phyloP scores from a whole-genome alignment of 768 basidiomycete species.

The Candolleomyces aberdarensis region DNA sequence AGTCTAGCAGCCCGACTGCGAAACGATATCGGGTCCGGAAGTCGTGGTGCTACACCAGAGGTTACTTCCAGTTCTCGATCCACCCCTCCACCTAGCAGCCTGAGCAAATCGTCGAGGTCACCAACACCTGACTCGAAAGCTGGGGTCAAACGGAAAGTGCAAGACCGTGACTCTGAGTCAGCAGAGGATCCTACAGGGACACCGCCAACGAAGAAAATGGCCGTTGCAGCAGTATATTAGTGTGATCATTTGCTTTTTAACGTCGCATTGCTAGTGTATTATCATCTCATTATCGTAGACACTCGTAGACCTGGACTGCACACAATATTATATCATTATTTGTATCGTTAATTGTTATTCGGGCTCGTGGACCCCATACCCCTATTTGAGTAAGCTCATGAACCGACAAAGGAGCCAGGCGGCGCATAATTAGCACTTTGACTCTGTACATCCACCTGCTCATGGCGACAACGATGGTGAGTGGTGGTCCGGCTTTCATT shows the following conservation, averaged over 20 bases:
- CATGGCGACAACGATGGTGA: too few relatives aligned
- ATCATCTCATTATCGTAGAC: too few relatives aligned
- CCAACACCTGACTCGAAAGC: slow-evolving; percentile 48
- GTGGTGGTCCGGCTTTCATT: too few relatives aligned
- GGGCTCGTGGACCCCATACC: too few relatives aligned
- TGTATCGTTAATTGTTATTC: too few relatives aligned
- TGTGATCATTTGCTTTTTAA: background rate
- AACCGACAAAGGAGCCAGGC: too few relatives aligned
- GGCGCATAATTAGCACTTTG: too few relatives aligned
- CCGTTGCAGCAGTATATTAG: slow-evolving; percentile 34
- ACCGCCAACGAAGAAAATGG: slow-evolving; percentile 68
- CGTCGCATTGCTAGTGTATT: too few relatives aligned
- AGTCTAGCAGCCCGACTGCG: slow-evolving; percentile 67
- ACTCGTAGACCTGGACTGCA: too few relatives aligned
- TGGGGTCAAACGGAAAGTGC: slow-evolving; percentile 78
- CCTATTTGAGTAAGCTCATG: too few relatives aligned
- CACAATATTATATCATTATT: too few relatives aligned
- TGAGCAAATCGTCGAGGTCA: slow-evolving; percentile 30
- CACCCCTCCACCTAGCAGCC: slow-evolving; percentile 34
- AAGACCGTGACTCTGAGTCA: slow-evolving; percentile 25
- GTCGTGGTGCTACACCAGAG: slow-evolving; percentile 80
- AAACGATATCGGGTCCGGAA: slow-evolving; percentile 53
- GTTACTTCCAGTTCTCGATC: slow-evolving; percentile 29
- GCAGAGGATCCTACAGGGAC: slow-evolving; percentile 43
- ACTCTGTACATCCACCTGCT: too few relatives aligned